A percentile compares a stretch with the other conserved stretches of the same genome.
phyloP scores from a whole-genome alignment of 2,329 filamentous ascomycete genomes.

The Epichloe gansuensis region DNA sequence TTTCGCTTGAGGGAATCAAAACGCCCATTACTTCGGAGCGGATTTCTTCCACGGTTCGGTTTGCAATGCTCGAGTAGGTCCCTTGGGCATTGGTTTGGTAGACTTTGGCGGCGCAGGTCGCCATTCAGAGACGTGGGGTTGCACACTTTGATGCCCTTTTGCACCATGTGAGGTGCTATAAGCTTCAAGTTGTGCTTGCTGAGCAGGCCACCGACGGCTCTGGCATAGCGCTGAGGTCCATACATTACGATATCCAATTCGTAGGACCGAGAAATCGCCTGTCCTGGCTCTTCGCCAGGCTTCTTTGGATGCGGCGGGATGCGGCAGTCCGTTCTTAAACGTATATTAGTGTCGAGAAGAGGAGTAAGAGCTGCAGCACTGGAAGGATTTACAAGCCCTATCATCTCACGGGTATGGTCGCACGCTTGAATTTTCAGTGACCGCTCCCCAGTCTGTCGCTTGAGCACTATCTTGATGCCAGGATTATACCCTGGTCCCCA shows the following conservation, averaged over 20 bases:
- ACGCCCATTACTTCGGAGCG: constrained; percentile 73
- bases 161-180: constrained; percentile 50
- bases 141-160: constrained; percentile 56
- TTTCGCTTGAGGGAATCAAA: constrained; percentile 68
- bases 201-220: constrained; percentile 55
- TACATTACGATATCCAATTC: constrained; percentile 67
- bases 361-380: constrained; percentile 57
- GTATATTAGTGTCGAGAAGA: constrained; percentile 55
- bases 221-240: constrained; percentile 55
- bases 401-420: constrained; percentile 58
- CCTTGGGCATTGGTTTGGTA: constrained; percentile 20
- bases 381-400: constrained; percentile 62
- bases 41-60: constrained; percentile 72
- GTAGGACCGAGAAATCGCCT: constrained; percentile 47
- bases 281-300: constrained; percentile 51
- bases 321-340: constrained; percentile 59
- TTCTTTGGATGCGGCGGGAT: constrained; percentile 55
- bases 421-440: constrained; percentile 56
- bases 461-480: constrained; percentile 59
- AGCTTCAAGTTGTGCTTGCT: constrained; percentile 54
- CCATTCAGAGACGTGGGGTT: constrained; percentile 55
- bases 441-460: constrained; percentile 41
- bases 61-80: constrained; percentile 19
- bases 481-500: constrained; percentile 54
- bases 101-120: constrained; percentile 26